phyloP scores from a whole-genome alignment of 176 grass and related monocot species.

The Oryza nivara region DNA sequence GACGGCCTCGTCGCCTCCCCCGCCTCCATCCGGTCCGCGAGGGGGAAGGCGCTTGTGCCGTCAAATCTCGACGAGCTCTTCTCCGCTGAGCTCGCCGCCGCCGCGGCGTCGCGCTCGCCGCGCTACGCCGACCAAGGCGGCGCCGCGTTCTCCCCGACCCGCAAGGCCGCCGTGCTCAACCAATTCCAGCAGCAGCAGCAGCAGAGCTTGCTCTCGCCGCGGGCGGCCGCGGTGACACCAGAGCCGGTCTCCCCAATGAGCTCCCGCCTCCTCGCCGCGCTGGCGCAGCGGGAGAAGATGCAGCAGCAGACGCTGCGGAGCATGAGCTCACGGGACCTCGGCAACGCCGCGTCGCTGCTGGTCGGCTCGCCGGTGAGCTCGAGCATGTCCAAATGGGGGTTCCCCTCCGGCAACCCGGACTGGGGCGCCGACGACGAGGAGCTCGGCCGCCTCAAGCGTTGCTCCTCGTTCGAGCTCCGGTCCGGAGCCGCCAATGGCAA shows the following conservation, averaged over 20 bases:
- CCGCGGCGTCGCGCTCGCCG: slow-evolving; percentile 38
- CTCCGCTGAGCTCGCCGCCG: slow-evolving; percentile 33
- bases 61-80: slow-evolving; percentile 68
- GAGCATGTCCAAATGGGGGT: slow-evolving; percentile 63
- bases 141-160: slow-evolving; percentile 46
- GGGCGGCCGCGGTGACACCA: background rate
- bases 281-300: slow-evolving; percentile 64
- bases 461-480: slow-evolving; percentile 59
- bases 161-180: slow-evolving; percentile 48
- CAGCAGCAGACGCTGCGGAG: slow-evolving; percentile 70
- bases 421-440: slow-evolving; percentile 67
- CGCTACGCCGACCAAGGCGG: slow-evolving; percentile 45
- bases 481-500: slow-evolving; percentile 22
- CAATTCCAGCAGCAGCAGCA: slow-evolving; percentile 57
- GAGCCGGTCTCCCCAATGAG: slow-evolving; percentile 64
- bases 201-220: slow-evolving; percentile 57
- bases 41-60: slow-evolving; percentile 46
- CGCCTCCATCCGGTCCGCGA: slow-evolving; percentile 37
- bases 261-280: slow-evolving; percentile 48
- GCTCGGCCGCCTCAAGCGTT: slow-evolving; percentile 59
- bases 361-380: slow-evolving; percentile 54
- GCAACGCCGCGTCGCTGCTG: slow-evolving; percentile 37
- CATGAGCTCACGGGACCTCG: slow-evolving; percentile 72
- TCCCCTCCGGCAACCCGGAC: slow-evolving; percentile 49
- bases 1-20: slow-evolving; percentile 38